A percentile compares a stretch with the other conserved stretches of the same genome.
These are phyloP conservation scores for Microcyclospora pomicola DNA, from an alignment of 2,329 filamentous ascomycete species.

Conservation along the genomic window DNA sequence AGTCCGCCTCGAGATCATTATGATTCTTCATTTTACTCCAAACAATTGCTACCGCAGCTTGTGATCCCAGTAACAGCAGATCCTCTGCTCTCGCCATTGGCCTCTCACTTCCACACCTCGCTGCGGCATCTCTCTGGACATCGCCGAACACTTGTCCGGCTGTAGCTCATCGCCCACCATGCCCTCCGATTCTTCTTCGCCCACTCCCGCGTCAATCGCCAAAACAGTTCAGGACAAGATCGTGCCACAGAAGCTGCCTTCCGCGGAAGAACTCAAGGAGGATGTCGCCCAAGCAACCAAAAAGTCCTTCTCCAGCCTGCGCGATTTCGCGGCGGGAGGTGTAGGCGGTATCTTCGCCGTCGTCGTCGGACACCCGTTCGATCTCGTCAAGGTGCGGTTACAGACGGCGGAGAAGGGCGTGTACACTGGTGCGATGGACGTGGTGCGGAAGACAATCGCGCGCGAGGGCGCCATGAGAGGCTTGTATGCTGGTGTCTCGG, in stretches of 20 bases:
- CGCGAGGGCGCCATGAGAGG: conserved; percentile 67
- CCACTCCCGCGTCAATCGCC: no score
- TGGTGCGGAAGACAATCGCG: conserved; percentile 76
- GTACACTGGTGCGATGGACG: conserved; percentile 81
- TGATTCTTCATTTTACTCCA: no score
- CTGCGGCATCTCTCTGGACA: no score
- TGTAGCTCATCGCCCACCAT: no score
- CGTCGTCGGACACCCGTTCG: conserved; percentile 85
- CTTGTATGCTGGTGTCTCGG: conserved; percentile 91
- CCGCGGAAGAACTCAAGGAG: conserved; percentile 36
- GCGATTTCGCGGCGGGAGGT: conserved; percentile 76
- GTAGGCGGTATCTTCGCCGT: conserved; percentile 92
- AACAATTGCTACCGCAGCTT: no score
- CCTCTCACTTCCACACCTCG: no score
- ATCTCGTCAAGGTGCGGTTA: conserved; percentile 91
- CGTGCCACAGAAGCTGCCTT: conserved; percentile 3
- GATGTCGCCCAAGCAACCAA: conserved; percentile 39
- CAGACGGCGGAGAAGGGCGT: conserved; percentile 92
- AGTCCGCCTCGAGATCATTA: no score
- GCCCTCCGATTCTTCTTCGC: no score
- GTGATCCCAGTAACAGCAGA: no score
- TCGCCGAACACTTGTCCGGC: no score
- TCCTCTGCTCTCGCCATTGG: no score
- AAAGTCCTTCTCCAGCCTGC: conserved; percentile 49
- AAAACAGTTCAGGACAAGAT: background rate